These are phyloP conservation scores for Petunia axillaris DNA, from an alignment of 257 asterid species.

Conservation along the genomic window DNA sequence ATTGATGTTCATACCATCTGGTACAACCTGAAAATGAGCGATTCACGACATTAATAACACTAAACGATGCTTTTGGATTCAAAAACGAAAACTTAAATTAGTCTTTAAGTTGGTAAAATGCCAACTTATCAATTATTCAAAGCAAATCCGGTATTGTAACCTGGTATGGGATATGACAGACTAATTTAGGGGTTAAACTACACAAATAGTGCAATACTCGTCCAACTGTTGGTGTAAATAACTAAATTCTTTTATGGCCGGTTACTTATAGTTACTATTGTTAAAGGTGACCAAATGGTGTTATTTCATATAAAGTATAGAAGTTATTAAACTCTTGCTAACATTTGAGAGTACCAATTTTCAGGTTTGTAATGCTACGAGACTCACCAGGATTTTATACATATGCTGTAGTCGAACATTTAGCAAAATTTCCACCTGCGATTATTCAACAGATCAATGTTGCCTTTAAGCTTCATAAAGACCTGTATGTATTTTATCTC, in stretches of 20 bases:
- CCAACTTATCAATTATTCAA: background rate
- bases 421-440: slow-evolving; percentile 44
- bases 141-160: background rate
- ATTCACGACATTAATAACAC: no score
- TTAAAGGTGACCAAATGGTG: background rate
- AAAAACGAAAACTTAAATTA: no score
- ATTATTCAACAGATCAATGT: slow-evolving; percentile 50
- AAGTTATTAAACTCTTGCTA: background rate
- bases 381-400: slow-evolving; percentile 56
- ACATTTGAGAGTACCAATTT: background rate
- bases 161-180: background rate
- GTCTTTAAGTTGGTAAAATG: no score
- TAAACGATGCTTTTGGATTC: no score
- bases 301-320: no score
- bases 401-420: slow-evolving; percentile 46
- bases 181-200: slow-evolving; percentile 38
- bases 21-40: no score
- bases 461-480: slow-evolving; percentile 50
- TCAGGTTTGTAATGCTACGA: slow-evolving; percentile 47
- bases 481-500: slow-evolving; percentile 34
- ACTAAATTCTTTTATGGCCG: no score
- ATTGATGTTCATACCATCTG: no score
- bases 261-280: background rate
- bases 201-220: no score
- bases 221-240: no score